These are phyloP conservation scores for Emmonsiellopsis sp. DNA, from an alignment of 2,329 filamentous ascomycete species.

Conservation along the genomic window DNA sequence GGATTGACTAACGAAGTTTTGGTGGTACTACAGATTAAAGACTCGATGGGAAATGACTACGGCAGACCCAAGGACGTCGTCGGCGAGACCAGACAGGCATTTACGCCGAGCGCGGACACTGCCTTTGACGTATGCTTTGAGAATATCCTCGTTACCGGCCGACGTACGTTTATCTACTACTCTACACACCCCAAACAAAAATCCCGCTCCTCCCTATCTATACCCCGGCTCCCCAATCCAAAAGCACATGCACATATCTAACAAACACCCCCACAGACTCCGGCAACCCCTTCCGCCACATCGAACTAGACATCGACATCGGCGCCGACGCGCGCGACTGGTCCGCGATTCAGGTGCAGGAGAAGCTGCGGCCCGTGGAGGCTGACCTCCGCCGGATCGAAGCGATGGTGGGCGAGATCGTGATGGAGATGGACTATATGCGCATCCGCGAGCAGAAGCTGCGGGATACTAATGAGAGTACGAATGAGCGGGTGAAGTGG, in stretches of 20 bases:
- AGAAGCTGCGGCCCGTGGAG: constrained; percentile 97
- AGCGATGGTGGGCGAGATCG: constrained; percentile 81
- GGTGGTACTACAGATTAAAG: constrained; percentile 61
- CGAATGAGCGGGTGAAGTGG: constrained; percentile 97
- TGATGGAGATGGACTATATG: constrained; percentile 93
- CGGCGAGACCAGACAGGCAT: constrained; percentile 86
- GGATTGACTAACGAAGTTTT: constrained; percentile 1
- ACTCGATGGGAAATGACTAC: constrained; percentile 94
- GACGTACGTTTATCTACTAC: constrained; percentile 44
- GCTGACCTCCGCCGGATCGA: constrained; percentile 88
- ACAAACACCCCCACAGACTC: constrained; percentile 20
- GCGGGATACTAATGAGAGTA: constrained; percentile 98
- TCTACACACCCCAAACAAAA: too few relatives aligned
- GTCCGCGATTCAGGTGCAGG: constrained; percentile 88
- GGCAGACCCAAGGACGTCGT: constrained; percentile 81
- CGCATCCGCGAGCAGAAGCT: constrained; percentile 84
- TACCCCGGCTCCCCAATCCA: too few relatives aligned
- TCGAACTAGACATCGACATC: constrained; percentile 93
- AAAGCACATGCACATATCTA: too few relatives aligned
- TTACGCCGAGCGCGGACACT: constrained; percentile 84
- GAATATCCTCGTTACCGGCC: constrained; percentile 56
- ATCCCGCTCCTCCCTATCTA: not conserved
- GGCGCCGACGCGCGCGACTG: constrained; percentile 97
- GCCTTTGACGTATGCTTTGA: constrained; percentile 97
- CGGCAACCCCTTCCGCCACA: constrained; percentile 52